Conservation (phyloP, 2,329 filamentous ascomycete species). For the Zymoseptoria tritici region DNA sequence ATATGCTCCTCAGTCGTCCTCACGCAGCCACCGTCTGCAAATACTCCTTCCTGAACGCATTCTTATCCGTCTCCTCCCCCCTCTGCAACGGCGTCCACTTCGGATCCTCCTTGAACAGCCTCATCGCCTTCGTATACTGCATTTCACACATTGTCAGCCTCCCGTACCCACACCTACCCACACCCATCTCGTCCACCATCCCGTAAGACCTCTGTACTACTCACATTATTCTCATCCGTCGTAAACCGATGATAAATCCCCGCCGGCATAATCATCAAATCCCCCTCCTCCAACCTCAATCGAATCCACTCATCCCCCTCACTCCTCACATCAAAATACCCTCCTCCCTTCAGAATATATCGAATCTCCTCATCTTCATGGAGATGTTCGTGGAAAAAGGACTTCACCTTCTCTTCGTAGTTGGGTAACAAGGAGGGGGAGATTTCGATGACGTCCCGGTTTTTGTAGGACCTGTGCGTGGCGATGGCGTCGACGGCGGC, state of each 20-base stretch:
- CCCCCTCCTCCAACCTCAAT: conserved; percentile 73
- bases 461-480: conserved; percentile 71
- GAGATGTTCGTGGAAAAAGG: conserved; percentile 89
- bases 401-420: conserved; percentile 91
- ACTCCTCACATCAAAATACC: conserved; percentile 88
- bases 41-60: conserved; percentile 73
- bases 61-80: conserved; percentile 65
- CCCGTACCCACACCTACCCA: no score
- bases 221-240: conserved; percentile 81
- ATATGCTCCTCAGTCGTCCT: not conserved
- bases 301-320: conserved; percentile 82
- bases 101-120: conserved; percentile 94
- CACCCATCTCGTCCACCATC: not conserved
- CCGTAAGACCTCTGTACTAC: no score
- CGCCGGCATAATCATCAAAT: conserved; percentile 86
- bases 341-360: conserved; percentile 80
- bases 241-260: conserved; percentile 98
- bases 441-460: conserved; percentile 87
- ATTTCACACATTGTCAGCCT: not conserved
- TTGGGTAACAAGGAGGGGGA: conserved; percentile 74
- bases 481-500: conserved; percentile 68
- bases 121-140: conserved; percentile 91
- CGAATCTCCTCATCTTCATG: conserved; percentile 98
- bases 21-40: conserved; percentile 33
- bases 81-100: conserved; percentile 96